Evolutionary conservation across 2,329 filamentous ascomycete genomes (phyloP).

Genomic region (Hypoxylon sp.): DNA sequence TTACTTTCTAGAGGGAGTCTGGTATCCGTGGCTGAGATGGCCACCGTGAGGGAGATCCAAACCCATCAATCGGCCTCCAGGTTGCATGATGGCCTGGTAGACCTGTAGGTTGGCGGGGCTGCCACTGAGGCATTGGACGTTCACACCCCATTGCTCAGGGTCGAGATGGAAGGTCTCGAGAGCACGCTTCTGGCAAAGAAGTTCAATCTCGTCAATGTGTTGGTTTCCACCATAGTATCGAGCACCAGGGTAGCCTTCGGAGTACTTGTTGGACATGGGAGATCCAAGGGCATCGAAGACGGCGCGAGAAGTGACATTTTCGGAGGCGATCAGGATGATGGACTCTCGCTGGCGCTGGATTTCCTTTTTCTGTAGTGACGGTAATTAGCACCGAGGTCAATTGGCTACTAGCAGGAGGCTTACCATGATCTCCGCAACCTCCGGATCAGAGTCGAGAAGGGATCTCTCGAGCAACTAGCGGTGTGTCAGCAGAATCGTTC

Average conservation of each 20-base stretch:
- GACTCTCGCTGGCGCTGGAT: slow-evolving; percentile 98
- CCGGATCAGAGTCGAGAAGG: slow-evolving; percentile 89
- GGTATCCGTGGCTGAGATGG: slow-evolving; percentile 96
- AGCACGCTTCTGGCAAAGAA: slow-evolving; percentile 93
- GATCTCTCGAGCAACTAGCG: slow-evolving; percentile 93
- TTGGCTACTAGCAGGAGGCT: slow-evolving; percentile 56
- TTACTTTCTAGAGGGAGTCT: slow-evolving; percentile 89
- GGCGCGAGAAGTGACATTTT: slow-evolving; percentile 98
- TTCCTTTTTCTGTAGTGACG: slow-evolving; percentile 79
- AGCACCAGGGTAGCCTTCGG: slow-evolving; percentile 96
- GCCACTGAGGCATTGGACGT: slow-evolving; percentile 94
- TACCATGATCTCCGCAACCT: slow-evolving; percentile 98
- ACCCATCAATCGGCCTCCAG: slow-evolving; percentile 97
- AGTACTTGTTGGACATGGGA: slow-evolving; percentile 99
- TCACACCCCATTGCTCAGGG: slow-evolving; percentile 95
- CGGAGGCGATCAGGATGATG: slow-evolving; percentile 97
- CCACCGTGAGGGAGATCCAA: slow-evolving; percentile 94
- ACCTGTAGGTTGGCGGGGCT: slow-evolving; percentile 97
- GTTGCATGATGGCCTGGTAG: slow-evolving; percentile 96
- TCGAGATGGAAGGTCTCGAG: slow-evolving; percentile 92
- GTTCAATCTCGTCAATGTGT: slow-evolving; percentile 97
- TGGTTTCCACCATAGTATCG: slow-evolving; percentile 99
- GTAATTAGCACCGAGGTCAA: slow-evolving; percentile 42
- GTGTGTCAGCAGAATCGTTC: slow-evolving; percentile 53
- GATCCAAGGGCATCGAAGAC: slow-evolving; percentile 98